Conservation (phyloP, 2,329 filamentous ascomycete genomes). For the Claviceps arundinis region DNA sequence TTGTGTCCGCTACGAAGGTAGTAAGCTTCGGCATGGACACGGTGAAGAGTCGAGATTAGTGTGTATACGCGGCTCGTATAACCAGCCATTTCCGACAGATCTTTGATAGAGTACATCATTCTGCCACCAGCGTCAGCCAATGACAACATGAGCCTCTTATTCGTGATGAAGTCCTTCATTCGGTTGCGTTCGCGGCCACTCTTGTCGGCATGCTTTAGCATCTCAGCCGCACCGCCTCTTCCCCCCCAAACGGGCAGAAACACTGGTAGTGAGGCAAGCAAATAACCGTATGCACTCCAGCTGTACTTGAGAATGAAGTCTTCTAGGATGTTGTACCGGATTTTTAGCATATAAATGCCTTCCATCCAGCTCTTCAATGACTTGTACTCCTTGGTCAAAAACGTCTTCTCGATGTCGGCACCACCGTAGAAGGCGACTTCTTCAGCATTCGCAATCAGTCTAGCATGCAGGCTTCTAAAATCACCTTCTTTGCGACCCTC, state of each 20-base stretch:
- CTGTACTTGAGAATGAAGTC: conserved; percentile 97
- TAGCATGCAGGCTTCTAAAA: conserved; percentile 80
- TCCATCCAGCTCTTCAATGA: conserved; percentile 96
- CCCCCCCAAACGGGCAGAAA: conserved; percentile 94
- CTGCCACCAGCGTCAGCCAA: conserved; percentile 89
- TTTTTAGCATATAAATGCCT: conserved; percentile 92
- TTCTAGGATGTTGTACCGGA: conserved; percentile 96
- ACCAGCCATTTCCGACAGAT: conserved; percentile 86
- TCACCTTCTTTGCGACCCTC: conserved; percentile 93
- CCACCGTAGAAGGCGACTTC: conserved; percentile 97
- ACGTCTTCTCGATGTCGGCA: conserved; percentile 85
- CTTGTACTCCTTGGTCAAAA: conserved; percentile 83
- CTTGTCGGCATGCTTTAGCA: conserved; percentile 35
- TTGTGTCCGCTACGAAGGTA: conserved; percentile 51
- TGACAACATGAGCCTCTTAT: conserved; percentile 95
- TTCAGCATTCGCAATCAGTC: conserved; percentile 91
- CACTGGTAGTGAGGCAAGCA: conserved; percentile 82
- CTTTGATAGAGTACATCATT: conserved; percentile 99
- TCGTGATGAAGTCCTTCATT: conserved; percentile 98
- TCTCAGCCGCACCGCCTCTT: conserved; percentile 58
- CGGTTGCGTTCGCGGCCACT: conserved; percentile 62
- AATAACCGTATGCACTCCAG: conserved; percentile 95
- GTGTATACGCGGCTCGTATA: conserved; percentile 95
- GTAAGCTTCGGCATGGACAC: conserved; percentile 85
- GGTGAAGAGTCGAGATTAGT: conserved; percentile 84